Evolutionary conservation across 306 rosid genomes (phyloP).

Genomic region (Hippophae rhamnoides): DNA sequence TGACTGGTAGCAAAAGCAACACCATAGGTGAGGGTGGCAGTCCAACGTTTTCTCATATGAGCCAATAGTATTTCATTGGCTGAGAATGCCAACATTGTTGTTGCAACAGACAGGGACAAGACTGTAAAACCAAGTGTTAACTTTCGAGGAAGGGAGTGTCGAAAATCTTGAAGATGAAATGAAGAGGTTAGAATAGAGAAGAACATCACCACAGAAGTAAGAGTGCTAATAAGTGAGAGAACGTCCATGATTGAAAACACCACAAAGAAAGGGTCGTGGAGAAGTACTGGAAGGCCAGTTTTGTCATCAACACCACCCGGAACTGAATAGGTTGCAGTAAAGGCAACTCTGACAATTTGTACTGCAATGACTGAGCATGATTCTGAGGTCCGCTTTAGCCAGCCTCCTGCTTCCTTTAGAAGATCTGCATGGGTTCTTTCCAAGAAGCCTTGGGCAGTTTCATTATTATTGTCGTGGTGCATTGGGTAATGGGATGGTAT

Average conservation of each 20-base stretch:
- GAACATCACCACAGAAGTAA: slow-evolving; percentile 29
- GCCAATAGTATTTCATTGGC: slow-evolving; percentile 15
- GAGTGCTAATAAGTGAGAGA: slow-evolving; percentile 17
- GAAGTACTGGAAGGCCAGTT: neutral
- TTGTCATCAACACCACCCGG: slow-evolving; percentile 1
- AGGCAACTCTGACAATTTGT: slow-evolving; percentile 7
- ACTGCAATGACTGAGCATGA: slow-evolving; percentile 9
- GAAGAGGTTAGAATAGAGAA: slow-evolving; percentile 23
- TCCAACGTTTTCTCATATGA: slow-evolving; percentile 5
- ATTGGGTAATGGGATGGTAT: slow-evolving; percentile 1
- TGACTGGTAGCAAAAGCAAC: slow-evolving; percentile 17
- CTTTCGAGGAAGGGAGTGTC: slow-evolving; percentile 16
- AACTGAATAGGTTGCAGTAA: slow-evolving; percentile 8
- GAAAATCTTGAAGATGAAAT: slow-evolving; percentile 13
- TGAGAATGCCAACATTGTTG: slow-evolving; percentile 21
- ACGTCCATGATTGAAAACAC: slow-evolving; percentile 24
- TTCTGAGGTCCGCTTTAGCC: slow-evolving; percentile 7
- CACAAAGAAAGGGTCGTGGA: slow-evolving; percentile 8
- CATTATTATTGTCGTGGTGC: neutral
- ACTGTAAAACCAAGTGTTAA: slow-evolving; percentile 14
- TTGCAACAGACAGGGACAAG: slow-evolving; percentile 12
- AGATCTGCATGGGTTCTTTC: neutral
- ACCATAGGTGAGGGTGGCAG: slow-evolving; percentile 5
- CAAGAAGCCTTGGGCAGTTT: neutral
- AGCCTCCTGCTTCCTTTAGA: neutral